A percentile compares a stretch with the other conserved stretches of the same genome.
phyloP scores from a whole-genome alignment of 1,139 yeast genomes.

The Suhomyces wounanorum region DNA sequence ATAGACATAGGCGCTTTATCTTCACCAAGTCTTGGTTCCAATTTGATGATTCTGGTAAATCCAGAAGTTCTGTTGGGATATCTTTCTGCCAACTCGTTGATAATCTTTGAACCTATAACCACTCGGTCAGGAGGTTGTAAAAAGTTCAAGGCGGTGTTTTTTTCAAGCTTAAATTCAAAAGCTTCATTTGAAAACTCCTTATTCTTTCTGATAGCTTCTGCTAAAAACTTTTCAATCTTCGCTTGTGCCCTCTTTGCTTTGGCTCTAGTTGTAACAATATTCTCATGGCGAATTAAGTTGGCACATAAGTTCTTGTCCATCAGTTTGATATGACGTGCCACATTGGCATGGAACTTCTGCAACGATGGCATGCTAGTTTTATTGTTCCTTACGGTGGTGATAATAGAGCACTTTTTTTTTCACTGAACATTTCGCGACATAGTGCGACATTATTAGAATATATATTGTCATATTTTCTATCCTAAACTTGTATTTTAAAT shows the following conservation, averaged over 20 bases:
- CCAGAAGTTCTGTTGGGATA: slow-evolving; percentile 72
- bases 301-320: slow-evolving; percentile 51
- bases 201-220: slow-evolving; percentile 29
- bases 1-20: slow-evolving; percentile 93
- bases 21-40: slow-evolving; percentile 82
- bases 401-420: neutral
- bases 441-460: slow-evolving; percentile 6
- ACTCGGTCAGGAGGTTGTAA: slow-evolving; percentile 44
- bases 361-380: slow-evolving; percentile 40
- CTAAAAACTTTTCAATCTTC: slow-evolving; percentile 44
- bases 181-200: slow-evolving; percentile 19
- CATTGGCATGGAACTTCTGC: slow-evolving; percentile 47
- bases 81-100: slow-evolving; percentile 63
- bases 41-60: slow-evolving; percentile 78
- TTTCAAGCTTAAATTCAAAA: slow-evolving; percentile 23
- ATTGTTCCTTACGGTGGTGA: neutral
- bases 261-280: slow-evolving; percentile 46
- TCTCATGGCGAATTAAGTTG: slow-evolving; percentile 48
- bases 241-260: slow-evolving; percentile 51
- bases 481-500: slow-evolving; percentile 1
- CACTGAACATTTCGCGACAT: slow-evolving; percentile 2
- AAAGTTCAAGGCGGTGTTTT: slow-evolving; percentile 32
- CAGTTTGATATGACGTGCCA: slow-evolving; percentile 47
- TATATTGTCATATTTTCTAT: neutral
- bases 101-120: slow-evolving; percentile 56